Conservation (phyloP, 345 rosid species). For the Raphanus raphanistrum region DNA sequence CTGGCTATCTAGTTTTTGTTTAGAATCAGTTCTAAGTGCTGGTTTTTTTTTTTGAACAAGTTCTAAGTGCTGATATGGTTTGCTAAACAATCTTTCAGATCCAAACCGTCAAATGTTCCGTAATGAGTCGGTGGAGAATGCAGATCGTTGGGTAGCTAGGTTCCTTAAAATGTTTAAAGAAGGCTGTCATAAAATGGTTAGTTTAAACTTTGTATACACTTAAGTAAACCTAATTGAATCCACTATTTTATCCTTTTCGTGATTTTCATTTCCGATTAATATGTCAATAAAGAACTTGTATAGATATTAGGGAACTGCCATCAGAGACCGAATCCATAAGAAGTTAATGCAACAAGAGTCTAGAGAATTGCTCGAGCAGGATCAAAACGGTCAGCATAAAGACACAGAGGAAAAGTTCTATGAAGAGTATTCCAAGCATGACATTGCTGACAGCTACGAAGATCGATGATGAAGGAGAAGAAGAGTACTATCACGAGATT, state of each 20-base stretch:
- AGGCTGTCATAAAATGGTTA: conserved; percentile 61
- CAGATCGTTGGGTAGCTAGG: conserved; percentile 58
- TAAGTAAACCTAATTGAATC: not conserved
- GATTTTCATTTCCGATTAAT: not conserved
- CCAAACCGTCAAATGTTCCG: conserved; percentile 41
- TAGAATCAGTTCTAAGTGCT: not conserved
- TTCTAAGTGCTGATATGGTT: not conserved
- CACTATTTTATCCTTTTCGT: not conserved
- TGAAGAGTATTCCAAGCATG: conserved; percentile 44
- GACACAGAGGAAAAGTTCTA: conserved; percentile 43
- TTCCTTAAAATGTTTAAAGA: conserved; percentile 66
- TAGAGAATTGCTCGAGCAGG: conserved; percentile 32
- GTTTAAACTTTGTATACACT: not conserved
- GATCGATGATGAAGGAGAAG: not conserved
- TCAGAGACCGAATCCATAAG: conserved; percentile 56
- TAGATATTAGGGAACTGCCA: conserved; percentile 50
- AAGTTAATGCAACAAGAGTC: conserved; percentile 45
- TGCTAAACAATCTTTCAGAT: conserved; percentile 36
- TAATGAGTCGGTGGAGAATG: conserved; percentile 48
- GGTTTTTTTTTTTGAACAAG: no score
- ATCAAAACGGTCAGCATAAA: conserved; percentile 25
- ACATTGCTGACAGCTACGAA: conserved; percentile 38
- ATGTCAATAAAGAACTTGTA: not conserved
- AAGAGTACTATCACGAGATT: conserved; percentile 16
- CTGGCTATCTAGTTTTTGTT: not conserved